phyloP scores from a whole-genome alignment of 2,329 filamentous ascomycete genomes.

The Phialophora macrospora region DNA sequence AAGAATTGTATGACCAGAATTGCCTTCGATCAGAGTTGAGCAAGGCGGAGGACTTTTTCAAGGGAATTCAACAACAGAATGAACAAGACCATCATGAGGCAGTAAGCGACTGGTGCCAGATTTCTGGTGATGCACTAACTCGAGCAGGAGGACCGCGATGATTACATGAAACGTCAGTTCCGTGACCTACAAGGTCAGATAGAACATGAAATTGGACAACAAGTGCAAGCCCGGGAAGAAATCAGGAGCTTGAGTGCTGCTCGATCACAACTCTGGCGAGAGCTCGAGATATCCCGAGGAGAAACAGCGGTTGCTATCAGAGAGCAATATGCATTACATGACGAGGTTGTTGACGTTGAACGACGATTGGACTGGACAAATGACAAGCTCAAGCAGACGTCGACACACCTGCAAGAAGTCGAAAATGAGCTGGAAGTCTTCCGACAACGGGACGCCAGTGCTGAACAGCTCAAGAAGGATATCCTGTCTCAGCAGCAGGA shows the following conservation, averaged over 20 bases:
- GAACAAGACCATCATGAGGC: conserved; percentile 11
- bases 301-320: background rate
- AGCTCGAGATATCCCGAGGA: conserved; percentile 7
- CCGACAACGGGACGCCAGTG: background rate
- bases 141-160: background rate
- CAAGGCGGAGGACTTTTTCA: conserved; percentile 1
- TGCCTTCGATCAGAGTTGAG: conserved; percentile 13
- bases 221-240: background rate
- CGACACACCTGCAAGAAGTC: background rate
- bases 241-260: background rate
- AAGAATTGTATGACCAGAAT: conserved; percentile 2
- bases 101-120: background rate
- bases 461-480: conserved; percentile 18
- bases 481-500: conserved; percentile 8
- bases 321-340: conserved; percentile 3
- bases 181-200: conserved; percentile 10
- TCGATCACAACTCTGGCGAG: background rate
- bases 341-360: conserved; percentile 8
- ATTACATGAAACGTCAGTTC: conserved; percentile 6
- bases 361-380: conserved; percentile 6
- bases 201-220: conserved; percentile 7
- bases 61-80: background rate
- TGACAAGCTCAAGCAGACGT: conserved; percentile 9
- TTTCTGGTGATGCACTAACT: conserved; percentile 11
- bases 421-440: conserved; percentile 9